phyloP scores from a whole-genome alignment of 805 yeast species.

The Myxozyma neotropica region DNA sequence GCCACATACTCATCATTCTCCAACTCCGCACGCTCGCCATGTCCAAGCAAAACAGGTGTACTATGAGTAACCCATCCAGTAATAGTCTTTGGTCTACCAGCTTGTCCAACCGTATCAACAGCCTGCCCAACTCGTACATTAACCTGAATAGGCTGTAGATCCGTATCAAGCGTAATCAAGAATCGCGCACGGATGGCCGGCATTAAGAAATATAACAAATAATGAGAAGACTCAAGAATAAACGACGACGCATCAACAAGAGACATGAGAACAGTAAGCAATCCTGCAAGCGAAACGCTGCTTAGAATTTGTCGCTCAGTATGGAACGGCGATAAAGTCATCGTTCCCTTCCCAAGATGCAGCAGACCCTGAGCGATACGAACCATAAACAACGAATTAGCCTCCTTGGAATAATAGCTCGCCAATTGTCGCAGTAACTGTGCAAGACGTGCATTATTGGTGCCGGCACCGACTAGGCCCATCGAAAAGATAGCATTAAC shows the following conservation, averaged over 20 bases:
- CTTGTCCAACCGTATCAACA: constrained; percentile 97
- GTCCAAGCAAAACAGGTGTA: constrained; percentile 90
- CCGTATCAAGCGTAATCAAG: constrained; percentile 89
- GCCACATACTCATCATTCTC: constrained; percentile 93
- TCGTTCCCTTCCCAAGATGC: constrained; percentile 94
- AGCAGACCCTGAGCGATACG: constrained; percentile 93
- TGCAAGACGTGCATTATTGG: constrained; percentile 96
- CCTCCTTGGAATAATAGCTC: constrained; percentile 84
- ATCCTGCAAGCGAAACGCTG: constrained; percentile 85
- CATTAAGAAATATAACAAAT: constrained; percentile 78
- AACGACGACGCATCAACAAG: constrained; percentile 83
- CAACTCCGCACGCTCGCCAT: constrained; percentile 95
- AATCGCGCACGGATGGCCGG: constrained; percentile 91
- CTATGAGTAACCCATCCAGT: constrained; percentile 99
- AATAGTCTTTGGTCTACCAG: constrained; percentile 97
- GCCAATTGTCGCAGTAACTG: constrained; percentile 95
- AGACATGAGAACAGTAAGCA: constrained; percentile 80
- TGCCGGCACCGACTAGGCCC: constrained; percentile 99
- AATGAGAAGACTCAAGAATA: constrained; percentile 71
- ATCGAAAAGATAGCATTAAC: constrained; percentile 91
- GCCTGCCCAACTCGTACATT: constrained; percentile 99
- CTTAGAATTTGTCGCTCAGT: constrained; percentile 85
- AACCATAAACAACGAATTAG: constrained; percentile 88
- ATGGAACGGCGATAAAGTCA: constrained; percentile 84
- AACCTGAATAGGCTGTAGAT: constrained; percentile 87